Conservation (phyloP, 2,329 filamentous ascomycete species). For the Fusarium sp. region DNA sequence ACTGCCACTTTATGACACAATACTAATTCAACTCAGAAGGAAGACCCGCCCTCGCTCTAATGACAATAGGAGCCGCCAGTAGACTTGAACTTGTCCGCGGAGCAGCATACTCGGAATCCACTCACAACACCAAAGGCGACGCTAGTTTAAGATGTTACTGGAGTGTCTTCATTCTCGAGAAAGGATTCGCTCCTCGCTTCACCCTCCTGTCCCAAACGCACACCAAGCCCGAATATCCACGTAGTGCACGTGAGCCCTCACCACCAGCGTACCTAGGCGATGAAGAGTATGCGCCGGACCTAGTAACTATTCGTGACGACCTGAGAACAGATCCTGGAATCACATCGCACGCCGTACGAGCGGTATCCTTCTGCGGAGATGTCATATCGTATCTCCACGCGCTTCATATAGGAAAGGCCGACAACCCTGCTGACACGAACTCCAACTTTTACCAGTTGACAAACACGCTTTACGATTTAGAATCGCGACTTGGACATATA, state of each 20-base stretch:
- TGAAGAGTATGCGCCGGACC: slow-evolving; percentile 35
- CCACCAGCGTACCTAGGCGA: slow-evolving; percentile 17
- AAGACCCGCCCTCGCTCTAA: slow-evolving; percentile 32
- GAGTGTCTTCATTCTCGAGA: slow-evolving; percentile 42
- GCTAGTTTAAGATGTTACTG: slow-evolving; percentile 39
- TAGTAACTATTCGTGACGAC: slow-evolving; percentile 34
- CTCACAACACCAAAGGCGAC: slow-evolving; percentile 2
- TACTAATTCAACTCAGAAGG: slow-evolving; percentile 11
- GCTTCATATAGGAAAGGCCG: slow-evolving; percentile 30
- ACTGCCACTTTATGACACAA: fast-evolving
- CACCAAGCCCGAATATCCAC: slow-evolving; percentile 23
- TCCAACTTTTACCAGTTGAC: slow-evolving; percentile 41
- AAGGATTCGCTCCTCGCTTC: slow-evolving; percentile 33
- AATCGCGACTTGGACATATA: slow-evolving; percentile 23
- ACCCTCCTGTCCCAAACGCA: slow-evolving; percentile 9
- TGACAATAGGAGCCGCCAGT: slow-evolving; percentile 39
- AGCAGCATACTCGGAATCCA: slow-evolving; percentile 13
- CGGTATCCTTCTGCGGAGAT: slow-evolving; percentile 35
- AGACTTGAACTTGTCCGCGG: slow-evolving; percentile 35
- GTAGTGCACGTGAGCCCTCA: slow-evolving; percentile 29
- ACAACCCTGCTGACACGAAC: slow-evolving; percentile 34
- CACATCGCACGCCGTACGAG: slow-evolving; percentile 31
- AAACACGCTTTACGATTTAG: slow-evolving; percentile 37
- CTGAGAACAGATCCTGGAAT: slow-evolving; percentile 30
- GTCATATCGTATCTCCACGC: slow-evolving; percentile 36